Base-by-base conservation (phyloP, 306 rosid genomes). In the Glycyrrhiza uralensis region DNA sequence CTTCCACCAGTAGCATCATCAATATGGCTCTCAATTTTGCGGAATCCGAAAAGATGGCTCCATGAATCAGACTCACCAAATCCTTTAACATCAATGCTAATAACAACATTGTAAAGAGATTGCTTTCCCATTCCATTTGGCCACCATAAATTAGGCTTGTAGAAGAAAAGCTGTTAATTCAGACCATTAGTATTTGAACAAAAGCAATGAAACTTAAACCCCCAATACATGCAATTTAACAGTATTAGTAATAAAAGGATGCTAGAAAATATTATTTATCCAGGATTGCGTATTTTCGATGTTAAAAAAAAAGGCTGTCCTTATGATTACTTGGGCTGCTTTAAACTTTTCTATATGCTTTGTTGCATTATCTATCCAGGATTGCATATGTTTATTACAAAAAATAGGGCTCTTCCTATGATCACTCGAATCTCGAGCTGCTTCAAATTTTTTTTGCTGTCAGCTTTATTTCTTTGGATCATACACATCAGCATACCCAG, bases 71-170 rank as follows among this genome's bases (percentile, higher is more conserved):
- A 93, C 85, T 93, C 92, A 51, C 96, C 98, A 66, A 76, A 78
- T 66, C 87, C 98, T 77, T 90, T 82, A 56, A 89, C 92, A 70
- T 93, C 92, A 26, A 90, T 38, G 76, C 73, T 80, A 68, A 93
- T 82, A 52, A 66, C 80, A 70, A 90, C 96, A 22, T 81, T 79
- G 81, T 93, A 90, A 80, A 93, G 71, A 71, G 87, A 77, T 80
- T 93, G 98, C 76, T 90, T 91, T 51, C 98, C 98, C 98, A 93
- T 91, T 75, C 98, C 96, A 70, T 93, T 93, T 7, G 98, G 98
- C 98, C 98, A 93, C 98, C 98, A 93, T 70, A 93, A 84, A 81
- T 90, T 73, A 49, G 98, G 98, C 75, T 91, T 90, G 86, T 82
- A 87, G 87, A 93, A 90, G 74, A 80, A 84, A 71, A 87, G 92